These are phyloP conservation scores for Intubia oerlemansii DNA, from an alignment of 2,329 filamentous ascomycete genomes.

Conservation along the genomic window DNA sequence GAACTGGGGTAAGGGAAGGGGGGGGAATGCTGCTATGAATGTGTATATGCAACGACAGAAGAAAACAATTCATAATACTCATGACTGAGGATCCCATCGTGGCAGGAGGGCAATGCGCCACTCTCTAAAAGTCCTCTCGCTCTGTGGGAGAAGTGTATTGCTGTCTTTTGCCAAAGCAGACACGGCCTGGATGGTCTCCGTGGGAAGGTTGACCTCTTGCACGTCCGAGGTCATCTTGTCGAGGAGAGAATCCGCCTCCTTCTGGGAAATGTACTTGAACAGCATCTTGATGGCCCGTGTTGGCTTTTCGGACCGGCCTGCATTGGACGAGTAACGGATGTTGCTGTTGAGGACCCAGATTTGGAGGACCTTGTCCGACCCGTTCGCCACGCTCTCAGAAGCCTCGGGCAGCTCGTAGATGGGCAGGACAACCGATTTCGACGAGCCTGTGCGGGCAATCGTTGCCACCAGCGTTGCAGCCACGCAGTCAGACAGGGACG, in stretches of 20 bases:
- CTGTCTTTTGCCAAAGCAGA: constrained; percentile 22
- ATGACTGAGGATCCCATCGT: constrained; percentile 19
- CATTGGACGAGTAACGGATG: constrained; percentile 27
- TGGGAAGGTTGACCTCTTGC: constrained; percentile 35
- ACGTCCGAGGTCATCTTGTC: constrained; percentile 32
- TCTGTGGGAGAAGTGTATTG: constrained; percentile 28
- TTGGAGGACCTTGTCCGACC: constrained; percentile 15
- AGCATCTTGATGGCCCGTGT: constrained; percentile 29
- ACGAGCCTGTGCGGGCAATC: constrained; percentile 32
- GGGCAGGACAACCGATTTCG: constrained; percentile 31
- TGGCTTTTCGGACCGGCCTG: constrained; percentile 7
- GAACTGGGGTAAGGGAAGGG: too few relatives aligned
- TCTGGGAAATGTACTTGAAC: constrained; percentile 20
- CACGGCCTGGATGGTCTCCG: constrained; percentile 24
- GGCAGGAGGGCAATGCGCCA: constrained; percentile 47
- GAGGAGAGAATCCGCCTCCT: constrained; percentile 24
- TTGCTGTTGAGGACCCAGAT: constrained; percentile 36
- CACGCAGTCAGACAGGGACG: constrained; percentile 25
- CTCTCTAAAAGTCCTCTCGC: constrained; percentile 35
- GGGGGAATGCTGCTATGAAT: too few relatives aligned
- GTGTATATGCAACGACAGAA: too few relatives aligned
- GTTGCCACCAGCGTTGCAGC: constrained; percentile 29
- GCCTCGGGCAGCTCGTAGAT: constrained; percentile 8
- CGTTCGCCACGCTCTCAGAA: background rate
- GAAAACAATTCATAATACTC: background rate